Evolutionary conservation across 139 green algal genomes (phyloP), one percentile per base, ranked within the genome.

Genomic region (Chlorella sp.): DNA sequence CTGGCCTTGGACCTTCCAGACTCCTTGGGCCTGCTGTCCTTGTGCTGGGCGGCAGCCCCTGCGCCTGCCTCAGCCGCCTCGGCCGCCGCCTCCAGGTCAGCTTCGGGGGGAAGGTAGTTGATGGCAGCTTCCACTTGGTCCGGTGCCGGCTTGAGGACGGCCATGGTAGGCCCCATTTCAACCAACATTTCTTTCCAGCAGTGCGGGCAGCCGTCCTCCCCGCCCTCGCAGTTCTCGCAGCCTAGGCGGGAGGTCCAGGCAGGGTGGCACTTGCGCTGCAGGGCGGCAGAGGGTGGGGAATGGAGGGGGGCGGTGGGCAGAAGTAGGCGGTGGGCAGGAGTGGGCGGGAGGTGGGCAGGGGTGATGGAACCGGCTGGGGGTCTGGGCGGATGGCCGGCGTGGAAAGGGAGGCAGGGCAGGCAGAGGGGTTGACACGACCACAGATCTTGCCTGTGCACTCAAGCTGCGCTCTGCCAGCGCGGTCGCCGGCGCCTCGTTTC

Each of bases 131-230:
- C 83, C 9, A 78, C 34, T 66, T 87, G 60, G 3, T 87, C 83
- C 37, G 61, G 32, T 3, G 83, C 36, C 32, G 83, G 32, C 83
- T 39, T 30, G 22, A 78, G 83, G 61, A 87, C 83, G 2, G 83
- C 83, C 36, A 60, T 7, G 9, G 48, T 16, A 36, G 68, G 69
- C 28, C 85, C 69, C 42, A 89, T 75, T 16, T 48, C 40, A 0
- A 32, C 28, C n/a, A 89, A 48, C 42, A 71, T 53, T 1, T 83
- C 32, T 48, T 89, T 89, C 85, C 85, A 89, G 85, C 85, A 89
- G 34, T 84, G n/a, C 21, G 85, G 34, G 85, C 85, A 89, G 85
- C 85, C 85, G 48, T 83, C 71, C 48, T 71, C 19, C 9, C 12
- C 26, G 26, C 76, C 36, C 19, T 81, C 71, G 53, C 86, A 90